Conservation (phyloP, 1,284 basidiomycete species). For the Blastosporella zonata region DNA sequence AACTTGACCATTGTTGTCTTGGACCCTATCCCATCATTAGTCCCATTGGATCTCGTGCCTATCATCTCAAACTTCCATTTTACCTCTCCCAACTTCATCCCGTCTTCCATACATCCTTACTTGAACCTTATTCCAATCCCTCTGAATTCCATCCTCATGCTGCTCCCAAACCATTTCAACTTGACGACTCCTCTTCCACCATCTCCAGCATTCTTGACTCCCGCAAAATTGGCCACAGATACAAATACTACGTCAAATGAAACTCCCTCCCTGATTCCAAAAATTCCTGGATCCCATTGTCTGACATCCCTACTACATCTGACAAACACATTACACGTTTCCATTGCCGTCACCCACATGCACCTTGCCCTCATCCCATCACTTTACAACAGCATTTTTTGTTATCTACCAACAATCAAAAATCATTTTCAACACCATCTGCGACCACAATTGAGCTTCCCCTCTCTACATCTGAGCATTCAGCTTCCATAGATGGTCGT, state of each 20-base stretch:
- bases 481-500: too few species aligned
- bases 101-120: not conserved
- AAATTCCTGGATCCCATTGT: constrained; percentile 26
- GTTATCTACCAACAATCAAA: not conserved
- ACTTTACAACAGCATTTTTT: not conserved
- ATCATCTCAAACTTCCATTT: not conserved
- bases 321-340: constrained; percentile 31
- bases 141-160: constrained; percentile 14
- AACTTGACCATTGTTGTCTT: not conserved
- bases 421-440: too few species aligned
- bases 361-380: constrained; percentile 24
- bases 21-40: not conserved
- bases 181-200: not conserved
- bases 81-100: not conserved
- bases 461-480: too few species aligned
- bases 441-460: too few species aligned
- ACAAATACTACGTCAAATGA: constrained; percentile 1
- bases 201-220: not conserved
- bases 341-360: constrained; percentile 29
- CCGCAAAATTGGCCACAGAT: not conserved
- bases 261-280: not conserved
- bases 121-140: not conserved
- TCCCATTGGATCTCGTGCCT: not conserved
- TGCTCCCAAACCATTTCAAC: not conserved
- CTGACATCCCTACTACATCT: constrained; percentile 28